phyloP scores from a whole-genome alignment of 805 yeast species.

The Pichia californica region DNA sequence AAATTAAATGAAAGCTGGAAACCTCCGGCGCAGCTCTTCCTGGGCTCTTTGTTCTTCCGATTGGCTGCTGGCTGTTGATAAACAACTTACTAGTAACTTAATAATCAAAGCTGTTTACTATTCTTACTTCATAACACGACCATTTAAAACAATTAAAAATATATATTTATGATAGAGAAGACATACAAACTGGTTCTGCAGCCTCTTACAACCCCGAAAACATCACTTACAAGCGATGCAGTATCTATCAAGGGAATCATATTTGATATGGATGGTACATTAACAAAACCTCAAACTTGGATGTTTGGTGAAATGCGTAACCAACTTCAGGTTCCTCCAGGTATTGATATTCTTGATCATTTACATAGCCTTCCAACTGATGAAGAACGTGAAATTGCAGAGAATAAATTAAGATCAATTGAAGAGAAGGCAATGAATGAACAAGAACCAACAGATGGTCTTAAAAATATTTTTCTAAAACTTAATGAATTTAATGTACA shows the following conservation, averaged over 20 bases:
- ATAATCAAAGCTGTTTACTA: no score
- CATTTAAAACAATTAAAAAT: no score
- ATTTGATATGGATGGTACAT: constrained; percentile 79
- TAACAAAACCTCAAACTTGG: constrained; percentile 53
- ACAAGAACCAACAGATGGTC: constrained; percentile 47
- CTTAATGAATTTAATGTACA: constrained; percentile 27
- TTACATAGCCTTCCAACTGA: constrained; percentile 28
- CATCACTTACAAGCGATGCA: neutral
- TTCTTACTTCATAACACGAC: no score
- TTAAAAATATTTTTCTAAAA: constrained; percentile 34
- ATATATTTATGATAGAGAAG: no score
- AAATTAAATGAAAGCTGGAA: no score
- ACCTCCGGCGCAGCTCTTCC: no score
- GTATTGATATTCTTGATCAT: constrained; percentile 46
- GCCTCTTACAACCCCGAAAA: no score
- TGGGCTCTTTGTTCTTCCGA: no score
- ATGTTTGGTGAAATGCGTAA: constrained; percentile 50
- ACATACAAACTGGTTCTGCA: no score
- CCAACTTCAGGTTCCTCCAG: constrained; percentile 35
- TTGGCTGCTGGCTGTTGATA: no score
- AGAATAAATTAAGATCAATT: constrained; percentile 40
- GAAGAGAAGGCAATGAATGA: constrained; percentile 57
- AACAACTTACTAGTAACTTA: no score
- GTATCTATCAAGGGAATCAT: constrained; percentile 40
- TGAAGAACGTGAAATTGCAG: constrained; percentile 38